Conservation (phyloP, 495 filamentous ascomycete species). For the Lasiosphaeris hirsuta region DNA sequence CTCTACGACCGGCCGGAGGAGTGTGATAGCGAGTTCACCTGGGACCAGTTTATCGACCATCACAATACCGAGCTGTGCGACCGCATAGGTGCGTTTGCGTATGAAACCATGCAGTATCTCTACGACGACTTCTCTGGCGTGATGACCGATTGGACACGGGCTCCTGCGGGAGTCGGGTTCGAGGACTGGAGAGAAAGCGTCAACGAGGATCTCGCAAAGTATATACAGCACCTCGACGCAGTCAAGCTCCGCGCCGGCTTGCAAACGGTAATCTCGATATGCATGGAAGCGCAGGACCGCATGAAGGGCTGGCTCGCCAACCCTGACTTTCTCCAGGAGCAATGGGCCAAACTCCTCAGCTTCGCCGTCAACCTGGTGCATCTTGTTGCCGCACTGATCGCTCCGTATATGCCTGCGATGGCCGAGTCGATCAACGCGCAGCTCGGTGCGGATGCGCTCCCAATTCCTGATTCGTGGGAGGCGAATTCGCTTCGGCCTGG, state of each 20-base stretch:
- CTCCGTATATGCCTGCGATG: constrained; percentile 83
- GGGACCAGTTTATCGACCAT: neutral
- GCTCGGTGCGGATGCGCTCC: constrained; percentile 51
- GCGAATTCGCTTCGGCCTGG: constrained; percentile 59
- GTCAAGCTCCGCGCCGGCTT: too few species aligned
- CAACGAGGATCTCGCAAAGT: too few species aligned
- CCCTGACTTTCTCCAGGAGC: constrained; percentile 66
- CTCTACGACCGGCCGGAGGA: constrained; percentile 85
- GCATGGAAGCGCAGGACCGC: constrained; percentile 58
- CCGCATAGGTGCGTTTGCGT: too few species aligned
- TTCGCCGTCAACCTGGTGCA: constrained; percentile 77
- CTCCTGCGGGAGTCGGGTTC: too few species aligned
- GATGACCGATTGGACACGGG: too few species aligned
- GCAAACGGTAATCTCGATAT: neutral
- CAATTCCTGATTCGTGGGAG: constrained; percentile 72
- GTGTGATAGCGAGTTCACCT: constrained; percentile 64
- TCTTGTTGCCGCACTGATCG: constrained; percentile 70
- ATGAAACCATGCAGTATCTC: too few species aligned
- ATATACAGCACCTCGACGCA: too few species aligned
- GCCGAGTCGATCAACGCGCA: constrained; percentile 69
- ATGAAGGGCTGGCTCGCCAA: constrained; percentile 74
- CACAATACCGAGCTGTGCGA: neutral
- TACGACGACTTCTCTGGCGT: too few species aligned
- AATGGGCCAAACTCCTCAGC: constrained; percentile 73
- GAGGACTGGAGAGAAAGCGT: too few species aligned